Percentiles rank a stretch among this genome's conserved stretches.
These are phyloP conservation scores for Pleurotus citrinopileatus DNA, from an alignment of 768 basidiomycete species.

Conservation along the genomic window DNA sequence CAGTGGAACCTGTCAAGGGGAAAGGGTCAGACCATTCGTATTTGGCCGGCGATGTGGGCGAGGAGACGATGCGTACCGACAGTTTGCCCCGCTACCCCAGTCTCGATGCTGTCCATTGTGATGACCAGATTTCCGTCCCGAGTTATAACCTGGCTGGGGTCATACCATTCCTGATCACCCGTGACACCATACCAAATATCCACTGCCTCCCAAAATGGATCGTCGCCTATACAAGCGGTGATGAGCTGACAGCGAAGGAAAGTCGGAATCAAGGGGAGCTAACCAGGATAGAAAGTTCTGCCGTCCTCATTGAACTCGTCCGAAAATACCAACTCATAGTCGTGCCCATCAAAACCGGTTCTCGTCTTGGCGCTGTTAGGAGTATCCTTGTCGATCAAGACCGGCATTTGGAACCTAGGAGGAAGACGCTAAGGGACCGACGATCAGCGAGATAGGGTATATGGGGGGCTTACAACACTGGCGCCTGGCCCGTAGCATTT, in stretches of 20 bases:
- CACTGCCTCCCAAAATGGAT: constrained; percentile 70
- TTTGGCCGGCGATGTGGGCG: not conserved
- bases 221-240: constrained; percentile 48
- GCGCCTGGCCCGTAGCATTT: constrained; percentile 69
- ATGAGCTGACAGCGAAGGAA: too few relatives aligned
- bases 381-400: constrained; percentile 70
- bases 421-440: not conserved
- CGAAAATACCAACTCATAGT: constrained; percentile 70
- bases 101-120: constrained; percentile 51
- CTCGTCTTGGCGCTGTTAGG: constrained; percentile 55
- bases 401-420: constrained; percentile 44
- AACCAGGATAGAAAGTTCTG: constrained; percentile 55
- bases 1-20: constrained; percentile 32
- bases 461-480: constrained; percentile 38
- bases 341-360: constrained; percentile 69
- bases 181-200: constrained; percentile 75
- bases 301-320: constrained; percentile 76
- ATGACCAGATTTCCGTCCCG: constrained; percentile 64
- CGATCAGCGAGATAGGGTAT: too few relatives aligned
- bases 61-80: constrained; percentile 20
- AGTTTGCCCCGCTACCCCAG: constrained; percentile 27
- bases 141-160: constrained; percentile 65
- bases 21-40: not conserved
- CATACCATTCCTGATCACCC: constrained; percentile 74
- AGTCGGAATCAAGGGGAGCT: constrained; percentile 6